Evolutionary conservation across 495 filamentous ascomycete species (phyloP).

Genomic region (Umbilicaria muhlenbergii): DNA sequence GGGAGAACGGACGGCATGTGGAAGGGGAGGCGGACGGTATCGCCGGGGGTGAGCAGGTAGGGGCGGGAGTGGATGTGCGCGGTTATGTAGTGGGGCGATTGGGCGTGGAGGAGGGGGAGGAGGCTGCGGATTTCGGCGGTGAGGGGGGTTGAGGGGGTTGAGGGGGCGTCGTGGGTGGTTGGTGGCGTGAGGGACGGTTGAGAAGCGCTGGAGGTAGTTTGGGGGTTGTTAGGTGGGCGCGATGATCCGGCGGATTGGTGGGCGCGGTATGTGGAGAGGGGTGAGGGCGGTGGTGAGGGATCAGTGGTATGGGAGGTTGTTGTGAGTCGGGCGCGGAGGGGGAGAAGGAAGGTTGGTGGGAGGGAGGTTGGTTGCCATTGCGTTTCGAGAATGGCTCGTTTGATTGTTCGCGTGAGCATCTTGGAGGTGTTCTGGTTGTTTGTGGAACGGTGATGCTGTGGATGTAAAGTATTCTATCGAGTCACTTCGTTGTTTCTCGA

Average conservation of each 20-base stretch:
- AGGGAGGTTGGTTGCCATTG: background rate
- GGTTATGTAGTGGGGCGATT: constrained; percentile 73
- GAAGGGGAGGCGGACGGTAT: constrained; percentile 87
- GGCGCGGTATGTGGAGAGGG: constrained; percentile 1
- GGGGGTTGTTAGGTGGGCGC: constrained; percentile 17
- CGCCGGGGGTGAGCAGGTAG: constrained; percentile 81
- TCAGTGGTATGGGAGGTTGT: constrained; percentile 7
- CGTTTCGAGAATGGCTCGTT: background rate
- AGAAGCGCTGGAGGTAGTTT: constrained; percentile 15
- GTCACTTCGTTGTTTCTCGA: background rate
- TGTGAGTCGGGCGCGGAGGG: constrained; percentile 10
- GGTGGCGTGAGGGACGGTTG: constrained; percentile 13
- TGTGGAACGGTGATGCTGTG: background rate
- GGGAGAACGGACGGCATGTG: constrained; percentile 67
- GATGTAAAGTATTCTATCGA: no score
- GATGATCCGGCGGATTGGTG: constrained; percentile 8
- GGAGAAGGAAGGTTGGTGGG: constrained; percentile 8
- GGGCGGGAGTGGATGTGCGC: constrained; percentile 74
- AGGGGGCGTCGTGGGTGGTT: constrained; percentile 12
- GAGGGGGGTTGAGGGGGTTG: constrained; percentile 17
- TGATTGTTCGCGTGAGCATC: constrained; percentile 1
- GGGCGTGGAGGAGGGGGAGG: constrained; percentile 56
- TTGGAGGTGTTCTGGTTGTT: background rate
- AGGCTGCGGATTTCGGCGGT: constrained; percentile 39
- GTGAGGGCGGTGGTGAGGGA: constrained; percentile 7